These are phyloP conservation scores for Diaporthe caulivora DNA, from an alignment of 2,329 filamentous ascomycete genomes.

Conservation along the genomic window DNA sequence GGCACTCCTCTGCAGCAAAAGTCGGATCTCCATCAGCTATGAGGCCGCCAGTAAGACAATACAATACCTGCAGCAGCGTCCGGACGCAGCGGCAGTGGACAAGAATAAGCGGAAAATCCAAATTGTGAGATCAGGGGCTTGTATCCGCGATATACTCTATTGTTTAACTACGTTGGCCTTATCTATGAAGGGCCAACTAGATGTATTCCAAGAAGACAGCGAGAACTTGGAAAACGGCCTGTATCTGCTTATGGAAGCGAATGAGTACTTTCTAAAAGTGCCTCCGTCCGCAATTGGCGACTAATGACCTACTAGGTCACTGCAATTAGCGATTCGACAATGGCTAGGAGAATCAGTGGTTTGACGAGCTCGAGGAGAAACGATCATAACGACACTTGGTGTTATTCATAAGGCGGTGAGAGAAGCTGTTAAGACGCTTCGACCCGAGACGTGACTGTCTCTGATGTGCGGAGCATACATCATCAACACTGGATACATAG, in stretches of 20 bases:
- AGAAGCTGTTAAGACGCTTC: too few species aligned
- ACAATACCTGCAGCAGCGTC: neutral
- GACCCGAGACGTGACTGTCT: too few species aligned
- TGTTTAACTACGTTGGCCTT: neutral
- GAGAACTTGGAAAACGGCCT: neutral
- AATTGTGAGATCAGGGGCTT: neutral
- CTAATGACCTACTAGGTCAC: neutral
- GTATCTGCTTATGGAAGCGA: neutral
- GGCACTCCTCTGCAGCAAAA: neutral
- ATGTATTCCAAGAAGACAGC: neutral
- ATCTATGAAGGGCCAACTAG: neutral
- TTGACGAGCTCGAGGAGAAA: neutral
- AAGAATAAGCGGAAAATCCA: neutral
- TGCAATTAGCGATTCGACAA: neutral
- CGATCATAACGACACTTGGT: neutral
- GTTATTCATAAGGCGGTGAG: neutral
- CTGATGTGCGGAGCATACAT: too few species aligned
- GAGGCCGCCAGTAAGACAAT: neutral
- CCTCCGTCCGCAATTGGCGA: neutral
- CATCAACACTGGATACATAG: too few species aligned
- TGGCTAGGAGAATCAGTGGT: neutral
- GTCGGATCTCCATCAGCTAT: neutral
- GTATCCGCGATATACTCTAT: neutral
- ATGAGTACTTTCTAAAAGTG: neutral
- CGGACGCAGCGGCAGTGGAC: neutral